phyloP scores from a whole-genome alignment of 2,329 filamentous ascomycete species.

The Penicillium expansum region DNA sequence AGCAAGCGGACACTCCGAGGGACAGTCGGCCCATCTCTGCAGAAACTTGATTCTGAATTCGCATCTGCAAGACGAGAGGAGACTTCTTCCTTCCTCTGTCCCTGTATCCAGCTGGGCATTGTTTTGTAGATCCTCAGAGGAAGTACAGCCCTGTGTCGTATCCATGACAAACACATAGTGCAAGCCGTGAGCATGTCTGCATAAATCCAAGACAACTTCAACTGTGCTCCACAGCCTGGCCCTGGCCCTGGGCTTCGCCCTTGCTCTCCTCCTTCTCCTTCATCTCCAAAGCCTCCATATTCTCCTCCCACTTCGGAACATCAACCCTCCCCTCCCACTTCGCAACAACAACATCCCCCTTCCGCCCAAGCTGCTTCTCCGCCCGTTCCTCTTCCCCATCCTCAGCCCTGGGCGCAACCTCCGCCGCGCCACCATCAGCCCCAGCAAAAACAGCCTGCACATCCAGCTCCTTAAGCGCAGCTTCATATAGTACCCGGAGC shows the following conservation, averaged over 20 bases:
- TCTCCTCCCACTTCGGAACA: conserved; percentile 40
- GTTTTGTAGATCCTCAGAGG: background rate
- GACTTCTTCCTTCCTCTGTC: background rate
- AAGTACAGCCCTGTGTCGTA: background rate
- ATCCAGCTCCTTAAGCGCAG: conserved; percentile 59
- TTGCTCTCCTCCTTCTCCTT: conserved; percentile 26
- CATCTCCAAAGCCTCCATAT: conserved; percentile 38
- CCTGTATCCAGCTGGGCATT: background rate
- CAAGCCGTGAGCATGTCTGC: background rate
- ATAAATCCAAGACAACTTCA: conserved; percentile 17
- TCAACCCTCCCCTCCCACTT: conserved; percentile 33
- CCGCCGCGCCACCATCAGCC: conserved; percentile 31
- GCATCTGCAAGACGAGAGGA: background rate
- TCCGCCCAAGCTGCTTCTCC: conserved; percentile 27
- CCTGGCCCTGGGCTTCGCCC: background rate
- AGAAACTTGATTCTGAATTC: background rate
- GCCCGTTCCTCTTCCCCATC: conserved; percentile 23
- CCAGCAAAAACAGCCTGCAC: conserved; percentile 62
- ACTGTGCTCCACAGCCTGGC: conserved; percentile 18
- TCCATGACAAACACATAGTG: background rate
- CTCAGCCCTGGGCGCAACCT: conserved; percentile 1
- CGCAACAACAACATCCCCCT: conserved; percentile 31
- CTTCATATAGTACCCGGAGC: conserved; percentile 34
- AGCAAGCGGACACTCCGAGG: conserved; percentile 7
- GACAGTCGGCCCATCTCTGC: conserved; percentile 1